Percentiles rank a stretch among this genome's conserved stretches.
Conservation (phyloP, 805 yeast species). For the Candida wancherniae region DNA sequence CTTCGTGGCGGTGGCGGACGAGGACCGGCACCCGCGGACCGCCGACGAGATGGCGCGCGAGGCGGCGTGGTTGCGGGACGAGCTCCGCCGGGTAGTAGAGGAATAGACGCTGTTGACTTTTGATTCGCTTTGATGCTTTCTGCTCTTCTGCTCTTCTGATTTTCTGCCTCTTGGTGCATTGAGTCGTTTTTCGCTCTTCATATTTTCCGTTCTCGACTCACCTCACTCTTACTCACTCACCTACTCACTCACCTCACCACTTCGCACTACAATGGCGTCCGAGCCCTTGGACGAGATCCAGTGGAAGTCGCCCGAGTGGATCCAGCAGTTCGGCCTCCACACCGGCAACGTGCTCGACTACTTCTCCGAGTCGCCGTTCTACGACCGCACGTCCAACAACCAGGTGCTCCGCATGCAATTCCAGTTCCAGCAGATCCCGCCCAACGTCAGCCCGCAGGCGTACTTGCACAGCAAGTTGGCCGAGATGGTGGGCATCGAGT, state of each 20-base stretch:
- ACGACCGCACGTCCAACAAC: constrained; percentile 88
- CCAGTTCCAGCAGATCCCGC: constrained; percentile 60
- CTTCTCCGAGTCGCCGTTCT: constrained; percentile 91
- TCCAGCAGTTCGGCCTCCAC: constrained; percentile 78
- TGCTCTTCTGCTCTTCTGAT: too few species aligned
- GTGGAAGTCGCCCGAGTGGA: constrained; percentile 98
- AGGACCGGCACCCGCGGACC: constrained; percentile 53
- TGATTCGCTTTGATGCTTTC: too few species aligned
- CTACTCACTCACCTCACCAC: too few species aligned
- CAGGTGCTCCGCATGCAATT: constrained; percentile 94
- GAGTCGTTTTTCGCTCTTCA: too few species aligned
- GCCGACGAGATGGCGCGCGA: constrained; percentile 67
- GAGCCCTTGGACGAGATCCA: constrained; percentile 77
- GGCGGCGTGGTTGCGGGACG: constrained; percentile 49
- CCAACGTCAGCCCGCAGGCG: constrained; percentile 30
- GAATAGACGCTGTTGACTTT: too few species aligned
- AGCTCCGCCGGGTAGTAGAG: too few species aligned
- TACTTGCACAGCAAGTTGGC: constrained; percentile 52
- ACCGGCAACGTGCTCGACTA: constrained; percentile 91
- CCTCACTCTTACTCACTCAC: too few species aligned
- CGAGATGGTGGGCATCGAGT: constrained; percentile 84
- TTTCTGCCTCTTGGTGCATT: too few species aligned
- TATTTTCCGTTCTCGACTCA: too few species aligned
- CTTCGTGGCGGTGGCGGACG: constrained; percentile 39
- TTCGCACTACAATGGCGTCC: constrained; percentile 10